Base-by-base conservation (phyloP, 345 rosid species). In the Camelina hispida region DNA sequence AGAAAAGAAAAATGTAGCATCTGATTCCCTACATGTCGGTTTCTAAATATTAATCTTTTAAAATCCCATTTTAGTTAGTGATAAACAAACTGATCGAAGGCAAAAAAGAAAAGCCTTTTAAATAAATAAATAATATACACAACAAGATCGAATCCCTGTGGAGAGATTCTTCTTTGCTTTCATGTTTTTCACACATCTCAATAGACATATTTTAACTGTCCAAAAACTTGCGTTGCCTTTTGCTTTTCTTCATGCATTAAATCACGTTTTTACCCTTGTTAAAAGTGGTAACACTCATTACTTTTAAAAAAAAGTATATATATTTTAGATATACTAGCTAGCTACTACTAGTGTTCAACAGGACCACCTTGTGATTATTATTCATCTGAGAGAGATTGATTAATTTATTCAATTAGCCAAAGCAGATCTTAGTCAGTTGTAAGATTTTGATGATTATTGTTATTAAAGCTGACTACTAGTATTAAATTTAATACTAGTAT, bases 11-110 rank as follows among this genome's bases (percentile, higher is more conserved):
- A 72, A 69, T 61, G 58, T 38, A 68, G 79, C 64, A 76, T 76
- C 79, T 69, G 74, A 76, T 76, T 76, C 79, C 70, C 79, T 76
- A 62, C 69, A 61, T 69, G 79, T 76, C 79, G 73, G 79, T 75
- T 59, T 17, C 72, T 17, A 57, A 13, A 6, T 44, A 7, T 8
- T 34, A 56, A 47, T 47, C 35, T 51, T 72, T 62, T 63, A 62
- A 38, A 35, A 28, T 57, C 78, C 56, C 78, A 55, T 73, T 46
- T 74, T 25, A 68, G 63, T 68, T 68, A 60, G 69, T 40, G 79
- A 62, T 42, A 62, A 62, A 60, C 65, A 38, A 60, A 40, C 66
- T 68, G 69, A 76, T 68, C 69, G 40, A 75, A 61, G 20, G 4
- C n/a, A 9, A 43, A 28, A 12, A 18, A 44, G 14, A 42, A 25